Base-by-base conservation (phyloP, 495 filamentous ascomycete species). In the Jackrogersella multiformis region DNA sequence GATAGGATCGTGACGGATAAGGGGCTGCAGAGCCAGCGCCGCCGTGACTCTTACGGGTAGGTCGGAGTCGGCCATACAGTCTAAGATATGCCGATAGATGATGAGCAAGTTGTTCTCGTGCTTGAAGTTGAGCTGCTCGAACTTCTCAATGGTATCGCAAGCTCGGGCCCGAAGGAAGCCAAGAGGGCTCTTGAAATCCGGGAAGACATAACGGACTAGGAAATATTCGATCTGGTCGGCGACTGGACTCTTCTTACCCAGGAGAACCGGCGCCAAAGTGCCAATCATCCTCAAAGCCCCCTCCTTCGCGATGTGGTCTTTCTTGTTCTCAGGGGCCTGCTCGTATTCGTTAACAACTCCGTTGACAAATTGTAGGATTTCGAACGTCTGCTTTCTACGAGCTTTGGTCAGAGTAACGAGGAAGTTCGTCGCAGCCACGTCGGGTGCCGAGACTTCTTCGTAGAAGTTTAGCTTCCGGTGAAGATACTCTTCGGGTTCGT, bases 151-250 rank as follows among this genome's bases (percentile, higher is more conserved):
- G 0, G 94, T 97, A 71, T 98, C 93, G 75, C 95, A 99, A 56
- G 95, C 96, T 63, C 95, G 91, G 21, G 95, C 95, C 57, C 95
- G 89, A 48, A 99, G 88, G 82, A 92, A 99, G 18, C 96, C 96
- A 70, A 97, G 91, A 15, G 89, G 86, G 76, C 92, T 97, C 62
- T 91, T 87, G 82, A 99, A 99, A 73, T 99, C 96, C 8, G 95
- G 95, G 82, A 99, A 98, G 59, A 99, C 95, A 68, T 97, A 95
- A 52, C 95, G 90, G 55, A 98, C 93, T 64, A 99, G 91, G 84
- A 99, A 99, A 73, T 95, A 97, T 78, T 99, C 95, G n/a, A 97
- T 94, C 79, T 97, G 92, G 68, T 96, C 90, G 35, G 95, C 95
- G 69, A 99, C 96, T 9, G 95, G 95, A 74, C 93, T 97, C 83